Base-by-base conservation (phyloP, 768 basidiomycete species). In the Erythrobasidium yunnanense region DNA sequence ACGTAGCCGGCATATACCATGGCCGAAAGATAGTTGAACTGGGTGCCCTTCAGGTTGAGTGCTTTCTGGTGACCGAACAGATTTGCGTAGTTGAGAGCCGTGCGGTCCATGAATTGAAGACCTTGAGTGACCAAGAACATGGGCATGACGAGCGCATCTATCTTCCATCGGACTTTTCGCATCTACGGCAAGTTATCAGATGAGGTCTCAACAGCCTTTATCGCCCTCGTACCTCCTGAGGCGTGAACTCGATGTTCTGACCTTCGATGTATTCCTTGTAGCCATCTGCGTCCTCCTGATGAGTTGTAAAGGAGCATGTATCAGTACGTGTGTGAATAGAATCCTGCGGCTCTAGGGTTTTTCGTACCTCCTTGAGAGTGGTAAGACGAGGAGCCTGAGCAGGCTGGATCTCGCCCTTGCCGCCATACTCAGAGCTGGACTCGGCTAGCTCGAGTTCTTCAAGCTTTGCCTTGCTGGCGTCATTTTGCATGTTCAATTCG, bases 1-100 rank as follows among this genome's bases (percentile, higher is more conserved):
- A n/a, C n/a, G 22, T 52, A 52, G 20, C 50, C 50, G 29, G 50
- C 50, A 52, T 52, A 52, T 8, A 52, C 50, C 50, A 52, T 52
- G 8, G 50, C 50, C 20, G 50, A 52, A 22, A 52, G 50, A 23
- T 52, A 52, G 22, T 52, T 52, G 22, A 52, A 52, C 29, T 52
- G 50, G 8, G 50, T 52, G 50, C 50, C 50, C 11, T 52, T 8
- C 22, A 52, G 29, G 22, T 52, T 23, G 8, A 52, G 50, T n/a
- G 50, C 22, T 52, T 8, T 8, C 29, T 52, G 50, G 22, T 52
- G 29, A 11, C 50, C 50, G 8, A 52, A 52, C 15, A 52, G 8
- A 52, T 52, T 52, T 15, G 50, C 50, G 50, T 52, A 52, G 50
- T 52, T 52, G 20, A 52, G 29, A 22, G 50, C 50, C 8, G 50